phyloP scores from a whole-genome alignment of 768 basidiomycete genomes.

The Xerocomus brunneocitrinus region DNA sequence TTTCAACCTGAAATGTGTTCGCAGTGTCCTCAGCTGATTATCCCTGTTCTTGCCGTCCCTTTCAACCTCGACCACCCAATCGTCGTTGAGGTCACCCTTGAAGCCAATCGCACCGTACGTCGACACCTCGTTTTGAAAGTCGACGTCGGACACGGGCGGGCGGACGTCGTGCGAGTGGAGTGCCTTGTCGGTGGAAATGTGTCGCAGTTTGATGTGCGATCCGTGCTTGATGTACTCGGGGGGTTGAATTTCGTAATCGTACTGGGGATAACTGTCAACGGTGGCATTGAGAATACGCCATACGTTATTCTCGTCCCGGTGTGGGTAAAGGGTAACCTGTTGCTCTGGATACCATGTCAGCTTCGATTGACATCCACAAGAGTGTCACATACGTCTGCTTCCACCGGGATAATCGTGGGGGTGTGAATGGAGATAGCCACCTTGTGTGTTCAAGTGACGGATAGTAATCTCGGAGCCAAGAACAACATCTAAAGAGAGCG shows the following conservation, averaged over 20 bases:
- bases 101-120: constrained; percentile 88
- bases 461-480: constrained; percentile 79
- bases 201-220: constrained; percentile 74
- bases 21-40: constrained; percentile 71
- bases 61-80: constrained; percentile 87
- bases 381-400: constrained; percentile 66
- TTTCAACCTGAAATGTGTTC: constrained; percentile 76
- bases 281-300: constrained; percentile 86
- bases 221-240: constrained; percentile 62
- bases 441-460: constrained; percentile 94
- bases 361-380: background rate
- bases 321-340: constrained; percentile 98
- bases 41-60: constrained; percentile 57
- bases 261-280: constrained; percentile 35
- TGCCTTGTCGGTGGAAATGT: constrained; percentile 74
- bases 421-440: constrained; percentile 98
- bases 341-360: constrained; percentile 58
- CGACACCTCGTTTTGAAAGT: constrained; percentile 98
- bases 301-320: constrained; percentile 93
- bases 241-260: constrained; percentile 48
- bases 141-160: constrained; percentile 93
- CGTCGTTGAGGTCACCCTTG: constrained; percentile 87
- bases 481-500: constrained; percentile 58
- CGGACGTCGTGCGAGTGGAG: constrained; percentile 95
- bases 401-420: constrained; percentile 84